phyloP scores from a whole-genome alignment of 1,284 basidiomycete species.

The Boletus mariae region DNA sequence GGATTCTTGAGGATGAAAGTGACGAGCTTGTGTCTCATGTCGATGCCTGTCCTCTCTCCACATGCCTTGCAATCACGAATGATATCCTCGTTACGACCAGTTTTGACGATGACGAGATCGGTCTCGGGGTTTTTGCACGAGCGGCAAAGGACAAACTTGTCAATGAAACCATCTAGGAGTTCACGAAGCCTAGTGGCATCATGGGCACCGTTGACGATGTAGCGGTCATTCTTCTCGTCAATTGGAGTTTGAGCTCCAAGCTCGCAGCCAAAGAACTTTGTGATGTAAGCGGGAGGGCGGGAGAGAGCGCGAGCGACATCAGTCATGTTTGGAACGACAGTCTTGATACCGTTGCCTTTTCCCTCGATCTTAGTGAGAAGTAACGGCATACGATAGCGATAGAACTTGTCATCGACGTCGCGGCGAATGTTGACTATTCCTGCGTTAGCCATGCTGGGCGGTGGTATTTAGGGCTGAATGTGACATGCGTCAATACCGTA shows the following conservation, averaged over 20 bases:
- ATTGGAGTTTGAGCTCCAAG: constrained; percentile 96
- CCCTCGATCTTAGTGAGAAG: constrained; percentile 97
- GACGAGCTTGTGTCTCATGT: constrained; percentile 97
- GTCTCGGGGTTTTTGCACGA: constrained; percentile 99
- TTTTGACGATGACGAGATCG: constrained; percentile 88
- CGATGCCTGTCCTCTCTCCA: constrained; percentile 86
- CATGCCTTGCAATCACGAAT: constrained; percentile 98
- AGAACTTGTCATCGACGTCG: constrained; percentile 95
- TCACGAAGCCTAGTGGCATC: constrained; percentile 91
- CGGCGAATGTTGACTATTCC: constrained; percentile 95
- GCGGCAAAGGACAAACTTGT: constrained; percentile 96
- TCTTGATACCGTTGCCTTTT: constrained; percentile 99
- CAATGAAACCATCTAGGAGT: constrained; percentile 95
- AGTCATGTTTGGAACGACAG: constrained; percentile 97
- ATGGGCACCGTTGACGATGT: constrained; percentile 98
- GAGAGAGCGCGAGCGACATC: constrained; percentile 95
- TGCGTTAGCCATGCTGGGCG: constrained; percentile 81
- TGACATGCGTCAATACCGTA: neutral
- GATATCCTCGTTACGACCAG: constrained; percentile 72
- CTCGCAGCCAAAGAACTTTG: constrained; percentile 99
- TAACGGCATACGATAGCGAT: constrained; percentile 94
- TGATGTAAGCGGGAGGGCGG: constrained; percentile 93
- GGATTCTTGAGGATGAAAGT: constrained; percentile 99
- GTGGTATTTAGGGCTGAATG: constrained; percentile 52
- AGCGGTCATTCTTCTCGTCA: constrained; percentile 95